Evolutionary conservation across 2,329 filamentous ascomycete genomes (phyloP), one percentile per base, ranked within the genome.

Genomic region (Talaromyces pinophilus): DNA sequence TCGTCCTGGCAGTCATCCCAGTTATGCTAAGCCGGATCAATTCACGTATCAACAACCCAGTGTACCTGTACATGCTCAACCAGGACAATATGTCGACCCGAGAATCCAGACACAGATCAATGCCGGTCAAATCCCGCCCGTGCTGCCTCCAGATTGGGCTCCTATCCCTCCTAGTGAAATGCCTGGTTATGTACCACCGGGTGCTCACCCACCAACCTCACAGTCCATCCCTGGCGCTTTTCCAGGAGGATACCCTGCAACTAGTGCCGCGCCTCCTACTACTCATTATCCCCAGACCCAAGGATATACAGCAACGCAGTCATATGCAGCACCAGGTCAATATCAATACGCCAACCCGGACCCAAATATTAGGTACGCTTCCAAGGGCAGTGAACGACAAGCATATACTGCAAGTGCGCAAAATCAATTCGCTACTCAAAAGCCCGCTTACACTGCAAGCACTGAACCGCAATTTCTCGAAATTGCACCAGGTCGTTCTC

Each of bases 261-360:
- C 52, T 40, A 33, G 33, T 17, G 28, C 22, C 25, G 60, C 54
- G 6, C 28, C 50, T n/a, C 54, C 61, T 35, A 54, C 17, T 19
- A 55, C 17, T n/a, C 44, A 59, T 19, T 62, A 67, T 54, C 46
- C 66, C 7, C 62, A 62, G 40, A 46, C 25, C 22, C 65, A 40
- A 44, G 54, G 22, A 11, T 66, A 66, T n/a, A 54, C 60, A 10
- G 40, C 65, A 35, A 60, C 65, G 13, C 55, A 68, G 25, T 67
- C 68, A 10, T 79, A 80, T 70, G 76, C 76, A 11, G 69, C 76
- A 4, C 76, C 74, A 1, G 59, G 70, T 13, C 70, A 71, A 25
- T 80, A 71, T 50, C 78, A 80, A 67, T 81, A 80, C 69, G 77
- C 78, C 3, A 76, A 80, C 42, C 68, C 78, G 15, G 78, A 79